Evolutionary conservation across 805 yeast species (phyloP), one percentile per base, ranked within the genome.

Genomic region (Yarrowia porcina): DNA sequence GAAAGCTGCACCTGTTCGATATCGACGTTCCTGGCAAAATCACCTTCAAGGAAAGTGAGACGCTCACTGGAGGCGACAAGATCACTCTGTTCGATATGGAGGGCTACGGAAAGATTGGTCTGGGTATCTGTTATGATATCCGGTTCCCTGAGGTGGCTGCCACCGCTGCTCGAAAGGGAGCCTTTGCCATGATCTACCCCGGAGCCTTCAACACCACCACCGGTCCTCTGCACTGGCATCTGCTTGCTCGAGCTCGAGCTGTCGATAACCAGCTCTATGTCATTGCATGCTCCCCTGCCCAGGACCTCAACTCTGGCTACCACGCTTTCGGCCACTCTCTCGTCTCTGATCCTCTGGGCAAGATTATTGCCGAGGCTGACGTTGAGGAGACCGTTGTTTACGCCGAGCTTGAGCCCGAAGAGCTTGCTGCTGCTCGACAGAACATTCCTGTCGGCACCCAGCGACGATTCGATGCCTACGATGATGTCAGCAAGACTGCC

Each of bases 121-220:
- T 89, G 42, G 96, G 93, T 4, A 79, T 93, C 36, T 93, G 99
- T 75, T 94, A 94, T 73, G 99, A 93, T 73, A 83, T 94, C 30
- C 79, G 99, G 65, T 93, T 93, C 75, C 97, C 97, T 0, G 97
- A 93, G 72, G 75, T 90, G 61, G 86, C 96, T 1, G 71, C 88
- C 36, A 75, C 90, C 67, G 90, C 97, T 67, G 77, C 79, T 12
- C 72, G 80, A 25, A 67, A 70, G 38, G 96, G 96, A 6, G 96
- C 97, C 0, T 82, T 90, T 65, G 81, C 96, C 20, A 72, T 93
- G 67, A 83, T 96, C 1, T 93, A 81, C 69, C 98, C 99, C 0
- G 88, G 96, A 45, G 98, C 98, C 0, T 94, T 96, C 79, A 94
- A 97, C 10, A 81, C 87, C 74, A 87, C 87, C 66, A 93, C 99